Conservation (phyloP, 176 grass and related monocot genomes). For the Aegilops tauschii region DNA sequence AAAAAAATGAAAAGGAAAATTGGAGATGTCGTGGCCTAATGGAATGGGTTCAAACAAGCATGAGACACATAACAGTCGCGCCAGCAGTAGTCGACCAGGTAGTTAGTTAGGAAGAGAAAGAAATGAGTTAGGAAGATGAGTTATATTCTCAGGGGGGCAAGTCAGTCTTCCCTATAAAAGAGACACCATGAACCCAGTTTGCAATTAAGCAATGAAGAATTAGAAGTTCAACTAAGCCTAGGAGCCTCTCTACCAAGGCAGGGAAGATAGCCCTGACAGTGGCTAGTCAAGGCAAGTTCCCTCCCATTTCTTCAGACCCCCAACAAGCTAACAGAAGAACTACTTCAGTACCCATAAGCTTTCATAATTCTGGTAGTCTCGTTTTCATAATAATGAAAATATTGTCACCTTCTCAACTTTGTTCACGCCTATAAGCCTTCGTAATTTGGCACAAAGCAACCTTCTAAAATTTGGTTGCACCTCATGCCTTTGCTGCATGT, state of each 20-base stretch:
- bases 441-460: constrained; percentile 69
- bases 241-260: neutral
- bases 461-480: constrained; percentile 80
- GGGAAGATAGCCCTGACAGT: neutral
- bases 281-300: neutral
- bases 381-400: neutral
- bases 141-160: neutral
- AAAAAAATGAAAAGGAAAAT: constrained; percentile 8
- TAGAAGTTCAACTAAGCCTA: constrained; percentile 1
- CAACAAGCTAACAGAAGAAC: neutral
- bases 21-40: neutral
- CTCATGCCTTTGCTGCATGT: constrained; percentile 75
- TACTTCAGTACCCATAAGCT: neutral
- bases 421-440: constrained; percentile 63
- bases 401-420: constrained; percentile 87
- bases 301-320: neutral
- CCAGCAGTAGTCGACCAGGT: neutral
- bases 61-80: neutral
- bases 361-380: no score
- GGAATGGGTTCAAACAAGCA: neutral
- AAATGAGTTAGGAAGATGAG: neutral
- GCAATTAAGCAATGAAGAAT: neutral
- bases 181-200: neutral
- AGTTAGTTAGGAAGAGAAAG: neutral
- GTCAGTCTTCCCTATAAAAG: constrained; percentile 8